Evolutionary conservation across 345 rosid genomes (phyloP).

Genomic region (Eucalyptus albens): DNA sequence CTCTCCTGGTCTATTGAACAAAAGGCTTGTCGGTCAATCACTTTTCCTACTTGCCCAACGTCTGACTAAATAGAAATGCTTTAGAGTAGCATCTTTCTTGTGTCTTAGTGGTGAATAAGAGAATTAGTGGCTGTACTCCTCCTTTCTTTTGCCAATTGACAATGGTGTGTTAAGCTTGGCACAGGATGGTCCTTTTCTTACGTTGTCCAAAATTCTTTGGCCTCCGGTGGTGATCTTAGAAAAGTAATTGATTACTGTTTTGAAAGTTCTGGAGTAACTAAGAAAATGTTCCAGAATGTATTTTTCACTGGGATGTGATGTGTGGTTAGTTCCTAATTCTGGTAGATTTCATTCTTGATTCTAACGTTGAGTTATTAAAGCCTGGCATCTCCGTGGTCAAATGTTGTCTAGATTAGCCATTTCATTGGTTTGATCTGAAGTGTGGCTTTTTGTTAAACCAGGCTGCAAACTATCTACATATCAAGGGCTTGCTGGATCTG

Average conservation of each 20-base stretch:
- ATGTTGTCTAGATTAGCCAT: neutral
- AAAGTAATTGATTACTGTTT: neutral
- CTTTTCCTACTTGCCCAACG: neutral
- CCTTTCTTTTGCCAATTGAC: neutral
- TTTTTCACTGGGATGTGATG: neutral
- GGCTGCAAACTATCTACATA: neutral
- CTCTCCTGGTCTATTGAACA: neutral
- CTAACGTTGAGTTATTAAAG: neutral
- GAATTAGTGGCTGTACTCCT: neutral
- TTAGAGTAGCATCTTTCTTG: neutral
- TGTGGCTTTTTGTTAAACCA: neutral
- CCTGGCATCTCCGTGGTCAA: neutral
- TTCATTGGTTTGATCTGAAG: neutral
- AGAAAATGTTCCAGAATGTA: neutral
- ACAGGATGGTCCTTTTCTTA: neutral
- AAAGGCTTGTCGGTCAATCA: neutral
- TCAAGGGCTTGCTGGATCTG: neutral
- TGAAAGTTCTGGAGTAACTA: neutral
- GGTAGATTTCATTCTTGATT: neutral
- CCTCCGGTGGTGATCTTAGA: neutral
- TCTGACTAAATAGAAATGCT: neutral
- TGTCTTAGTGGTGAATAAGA: neutral
- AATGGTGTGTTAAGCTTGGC: neutral
- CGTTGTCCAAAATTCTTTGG: neutral
- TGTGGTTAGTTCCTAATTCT: neutral